phyloP scores from a whole-genome alignment of 1,284 basidiomycete genomes.

The Baeospora myosura region DNA sequence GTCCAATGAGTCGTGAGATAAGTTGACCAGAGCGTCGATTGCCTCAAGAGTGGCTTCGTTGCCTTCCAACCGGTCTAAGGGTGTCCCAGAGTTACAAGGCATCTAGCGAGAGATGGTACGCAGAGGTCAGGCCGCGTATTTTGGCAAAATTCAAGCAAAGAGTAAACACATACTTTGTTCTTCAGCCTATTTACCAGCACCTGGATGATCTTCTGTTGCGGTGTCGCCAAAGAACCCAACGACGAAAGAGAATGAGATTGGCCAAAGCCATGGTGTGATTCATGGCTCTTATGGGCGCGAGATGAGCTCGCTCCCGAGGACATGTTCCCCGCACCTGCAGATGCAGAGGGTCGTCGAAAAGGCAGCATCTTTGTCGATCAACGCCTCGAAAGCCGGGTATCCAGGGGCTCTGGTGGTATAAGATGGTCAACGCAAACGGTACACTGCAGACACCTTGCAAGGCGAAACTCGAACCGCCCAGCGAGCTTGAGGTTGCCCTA shows the following conservation, averaged over 20 bases:
- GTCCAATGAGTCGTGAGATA: conserved; percentile 69
- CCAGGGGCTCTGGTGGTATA: too few species aligned
- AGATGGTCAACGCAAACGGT: too few species aligned
- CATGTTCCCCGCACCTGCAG: conserved; percentile 3
- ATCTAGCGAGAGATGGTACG: conserved; percentile 42
- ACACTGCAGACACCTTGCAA: too few species aligned
- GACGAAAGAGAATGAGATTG: conserved; percentile 23
- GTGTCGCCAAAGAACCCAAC: conserved; percentile 35
- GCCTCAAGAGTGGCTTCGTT: conserved; percentile 69
- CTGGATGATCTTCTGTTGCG: conserved; percentile 67
- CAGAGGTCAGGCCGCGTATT: neutral
- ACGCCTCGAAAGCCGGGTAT: too few species aligned
- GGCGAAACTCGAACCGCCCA: too few species aligned
- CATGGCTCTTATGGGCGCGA: conserved; percentile 30
- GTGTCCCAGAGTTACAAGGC: conserved; percentile 76
- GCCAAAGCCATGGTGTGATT: conserved; percentile 26
- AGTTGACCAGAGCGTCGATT: conserved; percentile 71
- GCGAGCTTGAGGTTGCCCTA: too few species aligned
- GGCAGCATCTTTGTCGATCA: too few species aligned
- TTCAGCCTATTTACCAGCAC: conserved; percentile 66
- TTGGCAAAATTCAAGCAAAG: neutral
- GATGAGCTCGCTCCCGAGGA: conserved; percentile 7
- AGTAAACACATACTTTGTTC: conserved; percentile 46
- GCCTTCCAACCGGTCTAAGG: conserved; percentile 65
- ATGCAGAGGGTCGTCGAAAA: conserved; percentile 12